A percentile compares a stretch with the other conserved stretches of the same genome.
Conservation (phyloP, 169 alveolate genomes). For the Plasmodium chabaudi region DNA sequence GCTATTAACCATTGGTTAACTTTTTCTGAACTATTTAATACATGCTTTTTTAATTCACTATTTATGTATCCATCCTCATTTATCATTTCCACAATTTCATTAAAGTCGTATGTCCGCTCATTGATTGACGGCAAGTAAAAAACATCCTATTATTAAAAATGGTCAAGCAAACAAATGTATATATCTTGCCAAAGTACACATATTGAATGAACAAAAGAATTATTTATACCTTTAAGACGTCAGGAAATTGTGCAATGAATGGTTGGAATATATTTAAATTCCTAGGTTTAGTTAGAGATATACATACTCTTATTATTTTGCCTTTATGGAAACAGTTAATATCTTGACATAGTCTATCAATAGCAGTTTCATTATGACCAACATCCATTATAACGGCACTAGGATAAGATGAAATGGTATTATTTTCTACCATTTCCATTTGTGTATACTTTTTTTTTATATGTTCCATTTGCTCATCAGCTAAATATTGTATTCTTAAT, state of each 20-base stretch:
- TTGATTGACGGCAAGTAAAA: slow-evolving; percentile 48
- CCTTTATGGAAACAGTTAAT: slow-evolving; percentile 59
- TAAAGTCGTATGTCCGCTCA: slow-evolving; percentile 54
- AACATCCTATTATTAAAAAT: slow-evolving; percentile 27
- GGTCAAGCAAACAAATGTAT: background rate
- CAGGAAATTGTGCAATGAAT: slow-evolving; percentile 50
- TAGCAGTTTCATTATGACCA: slow-evolving; percentile 91
- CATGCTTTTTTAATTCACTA: slow-evolving; percentile 1
- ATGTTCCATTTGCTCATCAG: slow-evolving; percentile 62
- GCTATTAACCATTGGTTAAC: slow-evolving; percentile 15
- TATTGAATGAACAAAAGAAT: background rate
- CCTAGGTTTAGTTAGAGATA: slow-evolving; percentile 58
- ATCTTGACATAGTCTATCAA: slow-evolving; percentile 85
- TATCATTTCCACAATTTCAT: slow-evolving; percentile 32
- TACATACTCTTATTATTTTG: slow-evolving; percentile 32
- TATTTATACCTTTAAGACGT: slow-evolving; percentile 14
- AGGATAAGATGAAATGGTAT: slow-evolving; percentile 29
- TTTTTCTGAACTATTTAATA: slow-evolving; percentile 41
- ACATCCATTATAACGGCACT: slow-evolving; percentile 88
- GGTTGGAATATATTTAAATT: slow-evolving; percentile 34
- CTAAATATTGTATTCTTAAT: slow-evolving; percentile 81
- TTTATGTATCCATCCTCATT: slow-evolving; percentile 13
- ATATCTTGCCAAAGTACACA: background rate
- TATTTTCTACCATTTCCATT: background rate
- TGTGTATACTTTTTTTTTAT: slow-evolving; percentile 15